These are phyloP conservation scores for Haematococcus sp. DNA, from an alignment of 139 green algal species.

Conservation along the genomic window DNA sequence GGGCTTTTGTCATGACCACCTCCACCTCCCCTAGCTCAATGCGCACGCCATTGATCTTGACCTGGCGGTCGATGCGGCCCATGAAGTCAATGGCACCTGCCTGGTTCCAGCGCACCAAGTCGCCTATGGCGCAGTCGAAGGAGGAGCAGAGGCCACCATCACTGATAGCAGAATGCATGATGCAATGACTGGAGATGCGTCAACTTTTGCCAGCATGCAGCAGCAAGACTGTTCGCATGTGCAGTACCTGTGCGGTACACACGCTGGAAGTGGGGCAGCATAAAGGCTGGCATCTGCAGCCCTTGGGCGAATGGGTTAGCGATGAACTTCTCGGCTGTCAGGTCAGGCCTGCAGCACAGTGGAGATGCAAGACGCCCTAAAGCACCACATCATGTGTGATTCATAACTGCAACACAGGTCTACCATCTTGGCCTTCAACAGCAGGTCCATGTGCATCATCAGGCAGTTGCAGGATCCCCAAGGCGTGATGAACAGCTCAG, in stretches of 20 bases:
- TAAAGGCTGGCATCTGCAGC: slow-evolving; percentile 11
- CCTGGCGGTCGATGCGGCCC: slow-evolving; percentile 40
- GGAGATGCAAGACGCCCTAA: too few species aligned
- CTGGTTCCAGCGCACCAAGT: slow-evolving; percentile 30
- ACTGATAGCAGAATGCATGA: too few species aligned
- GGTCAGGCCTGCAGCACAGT: too few species aligned
- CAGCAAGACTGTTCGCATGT: too few species aligned
- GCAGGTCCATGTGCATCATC: too few species aligned
- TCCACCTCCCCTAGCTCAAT: slow-evolving; percentile 42
- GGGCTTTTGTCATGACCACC: background rate
- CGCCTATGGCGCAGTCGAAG: slow-evolving; percentile 8
- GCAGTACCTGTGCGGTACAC: slow-evolving; percentile 36
- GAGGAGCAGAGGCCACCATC: too few species aligned
- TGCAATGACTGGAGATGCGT: too few species aligned
- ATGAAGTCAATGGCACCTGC: slow-evolving; percentile 22
- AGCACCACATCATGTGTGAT: background rate
- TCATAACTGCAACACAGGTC: background rate
- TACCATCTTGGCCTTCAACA: background rate
- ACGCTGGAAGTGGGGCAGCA: slow-evolving; percentile 21
- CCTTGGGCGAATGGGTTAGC: slow-evolving; percentile 11
- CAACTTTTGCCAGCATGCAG: too few species aligned
- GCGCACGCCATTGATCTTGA: slow-evolving; percentile 50
- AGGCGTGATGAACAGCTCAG: too few species aligned
- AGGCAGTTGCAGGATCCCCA: too few species aligned
- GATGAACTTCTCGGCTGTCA: too few species aligned